A percentile compares a stretch with the other conserved stretches of the same genome.
phyloP scores from a whole-genome alignment of 2,329 filamentous ascomycete species.

The Cercospora zeina region DNA sequence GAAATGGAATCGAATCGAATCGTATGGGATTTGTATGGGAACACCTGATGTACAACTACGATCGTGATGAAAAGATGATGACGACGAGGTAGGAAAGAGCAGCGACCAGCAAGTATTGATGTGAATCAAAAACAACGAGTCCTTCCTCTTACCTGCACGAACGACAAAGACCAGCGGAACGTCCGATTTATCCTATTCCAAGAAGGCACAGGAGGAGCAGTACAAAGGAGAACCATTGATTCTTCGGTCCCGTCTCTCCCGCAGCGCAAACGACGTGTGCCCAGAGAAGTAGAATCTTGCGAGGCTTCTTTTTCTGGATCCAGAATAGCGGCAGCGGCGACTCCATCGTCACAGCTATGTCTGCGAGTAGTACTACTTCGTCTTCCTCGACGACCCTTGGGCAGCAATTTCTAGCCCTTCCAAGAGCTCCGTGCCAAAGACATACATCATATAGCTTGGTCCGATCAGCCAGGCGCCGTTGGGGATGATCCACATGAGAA shows the following conservation, averaged over 20 bases:
- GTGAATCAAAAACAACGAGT: neutral
- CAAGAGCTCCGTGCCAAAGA: slow-evolving; percentile 63
- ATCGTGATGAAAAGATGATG: too few relatives aligned
- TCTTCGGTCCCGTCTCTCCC: neutral
- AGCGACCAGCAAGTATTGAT: neutral
- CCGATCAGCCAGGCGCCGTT: slow-evolving; percentile 68
- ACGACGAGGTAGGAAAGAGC: too few relatives aligned
- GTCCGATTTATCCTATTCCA: neutral
- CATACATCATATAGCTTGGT: slow-evolving; percentile 62
- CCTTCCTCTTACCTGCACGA: neutral
- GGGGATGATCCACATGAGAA: slow-evolving; percentile 64
- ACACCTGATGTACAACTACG: too few relatives aligned
- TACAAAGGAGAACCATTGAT: neutral
- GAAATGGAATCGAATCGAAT: too few relatives aligned
- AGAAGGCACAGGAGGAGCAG: neutral
- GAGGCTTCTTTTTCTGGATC: neutral
- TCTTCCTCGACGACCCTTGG: slow-evolving; percentile 27
- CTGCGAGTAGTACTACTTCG: slow-evolving; percentile 18
- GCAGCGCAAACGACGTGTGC: neutral
- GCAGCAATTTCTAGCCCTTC: slow-evolving; percentile 55
- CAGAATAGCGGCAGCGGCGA: neutral
- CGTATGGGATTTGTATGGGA: too few relatives aligned
- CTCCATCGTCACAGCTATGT: too few relatives aligned
- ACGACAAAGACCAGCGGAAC: neutral
- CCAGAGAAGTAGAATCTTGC: neutral